Base-by-base conservation (phyloP, 2,329 filamentous ascomycete genomes). In the Aspergillus chevalieri region DNA sequence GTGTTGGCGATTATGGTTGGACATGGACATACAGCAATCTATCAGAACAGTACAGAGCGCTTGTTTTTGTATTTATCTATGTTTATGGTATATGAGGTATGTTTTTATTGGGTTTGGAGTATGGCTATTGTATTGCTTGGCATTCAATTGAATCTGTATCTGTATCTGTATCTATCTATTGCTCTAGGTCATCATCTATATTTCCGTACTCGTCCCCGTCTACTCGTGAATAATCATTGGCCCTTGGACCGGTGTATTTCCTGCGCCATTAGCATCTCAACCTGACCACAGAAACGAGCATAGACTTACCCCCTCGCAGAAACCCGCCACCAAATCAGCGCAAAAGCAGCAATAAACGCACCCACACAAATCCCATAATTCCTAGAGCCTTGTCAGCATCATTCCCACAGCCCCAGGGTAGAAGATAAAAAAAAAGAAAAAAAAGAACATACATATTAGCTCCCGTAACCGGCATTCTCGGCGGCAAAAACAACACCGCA, bases 401-500 rank as follows among this genome's bases (percentile, higher is more conserved):
- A 33, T 19, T 22, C 10, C 6, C 6, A 5, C 21, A 14, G 6
- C n/a, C 3, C 19, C 8, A 10, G 9, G 15, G 4, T 21, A 3
- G 14, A 14, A 39, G 7, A 15, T 2, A 17, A 1, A 41, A 39
- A 6, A 17, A 19, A 39, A 17, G 21, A 19, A 8, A 39, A 41
- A 41, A 21, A 6, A 6, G 9, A 21, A 49, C 65, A 56, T 57
- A 74, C 75, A 79, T 78, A 60, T 78, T 79, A 46, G 66, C 60
- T 4, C 58, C 56, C 3, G 75, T 79, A 8, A 78, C 67, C 7
- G 77, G 77, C 43, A 69, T 65, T 8, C 63, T 63, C 1, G 74
- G 70, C 6, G 77, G 77, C 62, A 78, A 78, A 57, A 79, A 80
- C 15, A 85, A 67, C n/a, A 84, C 75, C 8, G 78, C 70, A 56